phyloP scores from a whole-genome alignment of 345 rosid genomes.

The Arabidopsis arenosa region DNA sequence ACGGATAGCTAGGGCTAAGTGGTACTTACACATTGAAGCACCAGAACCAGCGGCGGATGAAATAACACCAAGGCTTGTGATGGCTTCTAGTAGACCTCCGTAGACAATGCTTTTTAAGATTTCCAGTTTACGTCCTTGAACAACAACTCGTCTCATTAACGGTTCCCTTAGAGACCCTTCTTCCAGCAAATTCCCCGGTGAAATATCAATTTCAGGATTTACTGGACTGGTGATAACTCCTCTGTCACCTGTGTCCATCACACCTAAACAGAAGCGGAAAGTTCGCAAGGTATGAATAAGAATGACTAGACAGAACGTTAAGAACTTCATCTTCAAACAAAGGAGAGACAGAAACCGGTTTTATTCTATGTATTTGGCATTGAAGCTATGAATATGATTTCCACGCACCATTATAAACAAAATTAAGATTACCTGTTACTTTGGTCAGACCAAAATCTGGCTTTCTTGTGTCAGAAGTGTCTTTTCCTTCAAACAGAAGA shows the following conservation, averaged over 20 bases:
- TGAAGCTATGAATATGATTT: not conserved
- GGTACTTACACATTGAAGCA: constrained; percentile 67
- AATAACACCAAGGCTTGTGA: constrained; percentile 79
- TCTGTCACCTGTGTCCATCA: constrained; percentile 17
- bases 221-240: constrained; percentile 11
- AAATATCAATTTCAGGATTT: constrained; percentile 21
- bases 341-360: constrained; percentile 3
- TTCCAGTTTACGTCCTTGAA: constrained; percentile 53
- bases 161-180: constrained; percentile 36
- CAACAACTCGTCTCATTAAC: constrained; percentile 6
- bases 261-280: constrained; percentile 20
- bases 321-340: constrained; percentile 13
- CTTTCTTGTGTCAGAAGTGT: constrained; percentile 3
- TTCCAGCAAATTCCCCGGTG: constrained; percentile 27
- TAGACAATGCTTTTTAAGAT: constrained; percentile 82
- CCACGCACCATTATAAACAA: not conserved
- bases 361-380: not conserved
- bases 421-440: constrained; percentile 30
- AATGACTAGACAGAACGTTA: not conserved
- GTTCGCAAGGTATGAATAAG: constrained; percentile 7
- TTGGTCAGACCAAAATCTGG: constrained; percentile 26
- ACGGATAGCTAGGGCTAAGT: not conserved
- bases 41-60: constrained; percentile 90
- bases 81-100: constrained; percentile 82
- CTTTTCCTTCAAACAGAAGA: constrained; percentile 36